Evolutionary conservation across 2,329 filamentous ascomycete species (phyloP).

Genomic region (Pseudogymnoascus sp.): DNA sequence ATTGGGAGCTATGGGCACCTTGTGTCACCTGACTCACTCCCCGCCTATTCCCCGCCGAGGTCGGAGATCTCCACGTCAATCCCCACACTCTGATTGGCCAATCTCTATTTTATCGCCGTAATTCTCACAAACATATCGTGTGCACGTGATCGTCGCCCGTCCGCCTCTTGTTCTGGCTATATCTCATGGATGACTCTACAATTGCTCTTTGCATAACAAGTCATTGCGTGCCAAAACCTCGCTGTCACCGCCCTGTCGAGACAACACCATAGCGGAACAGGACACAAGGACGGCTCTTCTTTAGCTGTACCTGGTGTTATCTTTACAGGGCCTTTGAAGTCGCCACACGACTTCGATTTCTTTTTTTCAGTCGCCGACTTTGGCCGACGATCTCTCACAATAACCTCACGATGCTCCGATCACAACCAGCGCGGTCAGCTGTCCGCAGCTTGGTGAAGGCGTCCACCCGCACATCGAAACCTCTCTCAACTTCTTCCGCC

Average conservation of each 20-base stretch:
- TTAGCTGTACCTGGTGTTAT: constrained; percentile 5
- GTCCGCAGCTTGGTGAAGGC: constrained; percentile 36
- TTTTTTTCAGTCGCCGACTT: constrained; percentile 7
- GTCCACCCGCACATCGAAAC: constrained; percentile 25
- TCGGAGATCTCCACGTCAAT: constrained; percentile 6
- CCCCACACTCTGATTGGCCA: neutral
- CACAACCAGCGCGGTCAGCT: constrained; percentile 42
- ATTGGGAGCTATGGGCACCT: neutral
- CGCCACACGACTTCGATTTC: neutral
- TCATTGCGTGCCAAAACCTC: constrained; percentile 3
- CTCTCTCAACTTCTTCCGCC: constrained; percentile 39
- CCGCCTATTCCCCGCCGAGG: constrained; percentile 7
- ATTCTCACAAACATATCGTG: constrained; percentile 8
- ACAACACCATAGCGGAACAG: constrained; percentile 5
- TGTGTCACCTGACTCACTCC: constrained; percentile 2
- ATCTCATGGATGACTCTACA: constrained; percentile 9
- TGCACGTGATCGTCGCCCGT: neutral
- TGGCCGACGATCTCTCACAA: neutral
- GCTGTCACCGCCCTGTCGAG: neutral
- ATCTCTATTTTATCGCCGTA: neutral
- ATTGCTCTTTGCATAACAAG: constrained; percentile 2
- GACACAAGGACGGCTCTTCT: constrained; percentile 6
- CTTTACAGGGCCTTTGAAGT: constrained; percentile 2
- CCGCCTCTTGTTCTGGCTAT: constrained; percentile 2
- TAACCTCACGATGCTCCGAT: constrained; percentile 38